These are phyloP conservation scores for Achaetomiella virescens DNA, from an alignment of 495 filamentous ascomycete genomes.

Conservation along the genomic window DNA sequence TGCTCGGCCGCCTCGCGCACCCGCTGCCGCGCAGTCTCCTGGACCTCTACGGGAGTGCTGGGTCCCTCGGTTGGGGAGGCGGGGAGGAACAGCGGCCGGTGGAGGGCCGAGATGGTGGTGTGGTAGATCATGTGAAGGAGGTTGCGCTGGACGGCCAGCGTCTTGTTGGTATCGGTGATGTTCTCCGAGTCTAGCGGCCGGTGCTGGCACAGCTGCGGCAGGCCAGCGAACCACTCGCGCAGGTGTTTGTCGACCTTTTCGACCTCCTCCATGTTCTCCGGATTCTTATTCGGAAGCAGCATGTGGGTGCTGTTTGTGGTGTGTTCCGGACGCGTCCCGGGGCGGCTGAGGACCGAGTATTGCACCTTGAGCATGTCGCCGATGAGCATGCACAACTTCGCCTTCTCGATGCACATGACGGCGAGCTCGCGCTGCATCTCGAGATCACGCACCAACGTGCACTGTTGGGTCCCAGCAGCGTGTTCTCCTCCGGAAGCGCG, in stretches of 20 bases:
- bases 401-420: conserved; percentile 83
- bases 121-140: conserved; percentile 85
- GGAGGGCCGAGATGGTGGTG: conserved; percentile 78
- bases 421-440: conserved; percentile 67
- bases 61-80: conserved; percentile 54
- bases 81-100: conserved; percentile 80
- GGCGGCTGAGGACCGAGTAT: conserved; percentile 80
- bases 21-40: conserved; percentile 71
- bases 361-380: conserved; percentile 77
- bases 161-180: conserved; percentile 30
- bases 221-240: conserved; percentile 60
- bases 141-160: conserved; percentile 65
- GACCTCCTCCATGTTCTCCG: conserved; percentile 68
- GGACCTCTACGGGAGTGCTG: conserved; percentile 51
- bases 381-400: conserved; percentile 80
- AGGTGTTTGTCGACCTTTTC: conserved; percentile 66
- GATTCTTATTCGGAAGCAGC: conserved; percentile 78
- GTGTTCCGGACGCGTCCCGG: conserved; percentile 61
- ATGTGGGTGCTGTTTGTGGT: conserved; percentile 79
- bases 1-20: conserved; percentile 73
- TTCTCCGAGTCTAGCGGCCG: conserved; percentile 44
- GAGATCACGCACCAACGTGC: conserved; percentile 56
- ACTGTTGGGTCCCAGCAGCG: conserved; percentile 60
- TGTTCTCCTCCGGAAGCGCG: conserved; percentile 54
- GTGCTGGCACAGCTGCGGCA: conserved; percentile 64